Base-by-base conservation (phyloP, 495 filamentous ascomycete genomes). In the Aspergillus saccharolyticus region DNA sequence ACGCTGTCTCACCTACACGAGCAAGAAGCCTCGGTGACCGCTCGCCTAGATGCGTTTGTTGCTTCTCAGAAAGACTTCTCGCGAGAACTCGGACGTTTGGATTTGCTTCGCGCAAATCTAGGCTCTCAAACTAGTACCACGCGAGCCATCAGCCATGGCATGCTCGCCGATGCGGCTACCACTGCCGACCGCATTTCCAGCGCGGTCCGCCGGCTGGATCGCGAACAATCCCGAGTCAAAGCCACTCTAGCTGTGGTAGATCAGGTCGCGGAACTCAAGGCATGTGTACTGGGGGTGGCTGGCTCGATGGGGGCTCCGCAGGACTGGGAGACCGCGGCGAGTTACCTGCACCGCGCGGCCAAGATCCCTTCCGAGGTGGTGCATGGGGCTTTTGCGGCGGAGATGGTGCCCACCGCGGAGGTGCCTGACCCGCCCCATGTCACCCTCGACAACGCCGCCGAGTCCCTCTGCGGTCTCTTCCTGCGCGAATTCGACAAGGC, bases 301-400 rank as follows among this genome's bases (percentile, higher is more conserved):
- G 92, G 90, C 17, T 92, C 89, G 43, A 97, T 98, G 94, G 95
- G 94, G 14, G 94, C 91, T 2, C 88, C 95, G 42, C 94, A 98
- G 71, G 95, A 97, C 72, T 98, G 95, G 95, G 94, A 98, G 74
- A 93, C 87, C 0, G 94, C 94, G 4, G 94, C 94, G 42, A 87
- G 81, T 33, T 97, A 96, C 69, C 79, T 97, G 44, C 83, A 86
- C 51, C 85, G 94, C 12, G 90, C 95, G 4, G 80, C 83, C 44
- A 83, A 87, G 60, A 86, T 98, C 43, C 91, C 94, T 0, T 73
- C 81, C 17, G 79, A 86, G 0, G 91, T 97, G 58, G 77, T 92
- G 45, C 77, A 87, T 53, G 89, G 95, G 2, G 80, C 83, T n/a
- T 98, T 97, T 66, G 94, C 94, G 1, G 89, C 90, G 42, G 83